These are phyloP conservation scores for Starmerella sp. DNA, from an alignment of 805 yeast species.

Conservation along the genomic window DNA sequence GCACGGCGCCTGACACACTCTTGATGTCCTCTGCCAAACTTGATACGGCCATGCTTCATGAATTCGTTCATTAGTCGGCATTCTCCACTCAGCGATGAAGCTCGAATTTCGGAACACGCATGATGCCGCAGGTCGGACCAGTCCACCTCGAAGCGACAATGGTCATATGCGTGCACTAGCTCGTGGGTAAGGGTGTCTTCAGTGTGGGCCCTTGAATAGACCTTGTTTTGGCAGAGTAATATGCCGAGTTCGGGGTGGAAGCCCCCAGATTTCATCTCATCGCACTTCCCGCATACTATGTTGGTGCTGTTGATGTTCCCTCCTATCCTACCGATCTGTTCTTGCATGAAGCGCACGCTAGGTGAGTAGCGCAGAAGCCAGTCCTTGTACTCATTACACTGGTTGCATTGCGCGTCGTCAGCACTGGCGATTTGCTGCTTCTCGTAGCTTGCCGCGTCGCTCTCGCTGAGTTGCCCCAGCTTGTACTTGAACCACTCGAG, in stretches of 20 bases:
- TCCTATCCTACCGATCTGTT: constrained; percentile 62
- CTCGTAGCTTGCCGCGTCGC: constrained; percentile 6
- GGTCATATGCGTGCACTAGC: constrained; percentile 85
- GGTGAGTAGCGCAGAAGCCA: constrained; percentile 73
- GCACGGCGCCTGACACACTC: constrained; percentile 87
- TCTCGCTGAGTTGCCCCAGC: constrained; percentile 14
- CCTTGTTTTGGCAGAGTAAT: constrained; percentile 73
- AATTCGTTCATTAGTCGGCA: constrained; percentile 85
- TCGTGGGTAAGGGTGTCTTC: constrained; percentile 93
- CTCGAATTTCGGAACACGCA: constrained; percentile 94
- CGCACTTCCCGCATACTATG: constrained; percentile 72
- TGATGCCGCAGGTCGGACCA: constrained; percentile 80
- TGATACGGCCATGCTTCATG: constrained; percentile 38
- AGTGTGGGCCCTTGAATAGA: constrained; percentile 60
- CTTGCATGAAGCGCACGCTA: constrained; percentile 73
- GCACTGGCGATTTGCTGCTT: constrained; percentile 36
- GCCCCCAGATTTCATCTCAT: constrained; percentile 79
- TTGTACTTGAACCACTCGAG: constrained; percentile 15
- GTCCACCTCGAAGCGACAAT: constrained; percentile 75
- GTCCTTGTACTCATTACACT: constrained; percentile 64
- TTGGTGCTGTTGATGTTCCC: constrained; percentile 40
- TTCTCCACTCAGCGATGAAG: constrained; percentile 86
- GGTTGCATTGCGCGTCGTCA: constrained; percentile 58
- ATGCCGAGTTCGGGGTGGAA: constrained; percentile 85
- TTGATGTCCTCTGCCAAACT: constrained; percentile 74